Base-by-base conservation (phyloP, 352 stramenopile genomes). In the Hyphochytrium catenoides region DNA sequence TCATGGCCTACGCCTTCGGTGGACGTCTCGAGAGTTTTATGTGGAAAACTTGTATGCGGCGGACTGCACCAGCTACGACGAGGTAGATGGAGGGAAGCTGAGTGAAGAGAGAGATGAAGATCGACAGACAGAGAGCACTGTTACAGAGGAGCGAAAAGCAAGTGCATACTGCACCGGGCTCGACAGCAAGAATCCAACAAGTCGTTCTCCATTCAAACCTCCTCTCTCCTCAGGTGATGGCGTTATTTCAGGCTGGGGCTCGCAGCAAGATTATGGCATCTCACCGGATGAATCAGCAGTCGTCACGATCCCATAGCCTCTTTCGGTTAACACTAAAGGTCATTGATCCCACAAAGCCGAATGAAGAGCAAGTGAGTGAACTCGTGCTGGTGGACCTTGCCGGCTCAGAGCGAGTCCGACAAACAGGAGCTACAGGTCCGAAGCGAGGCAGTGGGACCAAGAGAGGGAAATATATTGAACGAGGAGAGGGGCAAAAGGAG, bases 241-340 rank as follows among this genome's bases (percentile, higher is more conserved):
- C 38, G 25, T 47, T 58, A 34, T 70, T 70, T 20, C 58, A 67
- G 3, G 47, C 64, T n/a, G 58, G 58, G 5, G 47, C 67, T 33
- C 49, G 58, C 34, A 56, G 63, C 50, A 70, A 70, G 17, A 51
- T 70, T 15, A 67, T 70, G 58, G 58, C 58, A 11, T 67, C 58
- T 16, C 51, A 70, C 14, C 57, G 59, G 4, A 39, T 68, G 12
- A 68, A 68, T 37, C 54, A 49, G 2, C 54, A 54, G 11, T 68
- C 57, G 1, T 68, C 57, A 4, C 47, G 57, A 11, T 68, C 57
- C 4, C 57, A 68, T 35, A 65, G 57, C 39, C 45, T 65, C 18
- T 68, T n/a, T n/a, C n/a, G n/a, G n/a, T n/a, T n/a, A n/a, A n/a
- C n/a, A n/a, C n/a, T n/a, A n/a, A n/a, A n/a, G n/a, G n/a, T n/a